Conservation (phyloP, 345 rosid genomes). For the Dovyalis caffra region DNA sequence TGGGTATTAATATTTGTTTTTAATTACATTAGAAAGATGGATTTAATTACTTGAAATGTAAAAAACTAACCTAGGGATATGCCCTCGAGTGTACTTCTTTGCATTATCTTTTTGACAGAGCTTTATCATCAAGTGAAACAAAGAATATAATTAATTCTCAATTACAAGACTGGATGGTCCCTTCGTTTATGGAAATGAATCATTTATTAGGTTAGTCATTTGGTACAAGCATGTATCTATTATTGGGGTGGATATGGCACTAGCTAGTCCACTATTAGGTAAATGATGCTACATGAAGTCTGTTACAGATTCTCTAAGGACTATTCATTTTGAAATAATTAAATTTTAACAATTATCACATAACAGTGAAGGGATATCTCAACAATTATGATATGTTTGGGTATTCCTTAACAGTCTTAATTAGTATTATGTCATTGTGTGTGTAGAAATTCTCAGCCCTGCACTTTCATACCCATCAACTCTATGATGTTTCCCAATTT, state of each 20-base stretch:
- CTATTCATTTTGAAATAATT: neutral
- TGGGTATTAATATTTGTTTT: no score
- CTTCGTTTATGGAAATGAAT: neutral
- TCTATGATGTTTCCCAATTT: conserved; percentile 7
- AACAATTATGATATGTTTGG: neutral
- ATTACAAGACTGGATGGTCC: neutral
- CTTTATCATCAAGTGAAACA: neutral
- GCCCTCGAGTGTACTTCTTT: neutral
- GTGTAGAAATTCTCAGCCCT: neutral
- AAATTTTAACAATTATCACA: no score
- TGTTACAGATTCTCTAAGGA: neutral
- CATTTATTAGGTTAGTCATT: neutral
- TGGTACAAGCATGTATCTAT: no score
- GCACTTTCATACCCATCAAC: conserved; percentile 6
- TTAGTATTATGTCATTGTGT: neutral
- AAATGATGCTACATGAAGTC: neutral
- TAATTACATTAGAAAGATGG: neutral
- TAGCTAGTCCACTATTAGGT: no score
- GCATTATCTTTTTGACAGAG: no score
- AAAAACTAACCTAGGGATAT: no score
- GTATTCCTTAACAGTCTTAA: neutral
- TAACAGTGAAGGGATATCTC: neutral
- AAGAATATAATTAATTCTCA: neutral
- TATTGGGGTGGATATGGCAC: no score
- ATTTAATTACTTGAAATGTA: no score